Evolutionary conservation across 306 rosid species (phyloP).

Genomic region (Herpetospermum pedunculosum): DNA sequence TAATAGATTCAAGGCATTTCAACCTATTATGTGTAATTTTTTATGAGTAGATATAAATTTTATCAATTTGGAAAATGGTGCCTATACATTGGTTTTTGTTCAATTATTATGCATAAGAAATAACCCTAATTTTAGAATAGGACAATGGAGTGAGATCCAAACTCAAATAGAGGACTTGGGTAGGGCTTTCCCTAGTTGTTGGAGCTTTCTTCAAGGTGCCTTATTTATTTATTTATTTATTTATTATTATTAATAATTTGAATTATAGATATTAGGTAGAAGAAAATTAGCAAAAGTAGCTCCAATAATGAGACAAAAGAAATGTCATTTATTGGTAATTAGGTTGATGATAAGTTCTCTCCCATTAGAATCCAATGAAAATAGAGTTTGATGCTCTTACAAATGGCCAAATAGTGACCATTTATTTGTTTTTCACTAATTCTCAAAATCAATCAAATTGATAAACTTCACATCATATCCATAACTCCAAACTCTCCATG

Average conservation of each 20-base stretch:
- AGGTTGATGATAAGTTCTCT: conserved; percentile 16
- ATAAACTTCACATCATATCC: background rate
- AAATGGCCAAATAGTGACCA: conserved; percentile 3
- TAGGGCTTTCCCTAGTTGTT: conserved; percentile 6
- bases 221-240: background rate
- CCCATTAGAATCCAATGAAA: conserved; percentile 44
- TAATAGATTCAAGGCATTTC: too few species aligned
- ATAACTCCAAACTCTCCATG: background rate
- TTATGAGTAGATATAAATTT: background rate
- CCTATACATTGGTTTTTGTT: background rate
- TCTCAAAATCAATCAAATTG: background rate
- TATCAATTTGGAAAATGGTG: background rate
- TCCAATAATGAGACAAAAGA: conserved; percentile 17
- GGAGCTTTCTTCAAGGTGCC: conserved; percentile 20
- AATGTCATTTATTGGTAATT: conserved; percentile 17
- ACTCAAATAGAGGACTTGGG: conserved; percentile 1
- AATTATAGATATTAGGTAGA: conserved; percentile 5
- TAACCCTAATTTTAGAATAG: background rate
- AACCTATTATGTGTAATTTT: too few species aligned
- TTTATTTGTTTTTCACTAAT: background rate
- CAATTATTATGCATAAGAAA: background rate
- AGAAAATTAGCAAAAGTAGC: conserved; percentile 17
- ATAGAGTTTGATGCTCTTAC: conserved; percentile 4
- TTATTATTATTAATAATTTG: background rate
- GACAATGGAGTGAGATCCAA: background rate